Evolutionary conservation across 2,329 filamentous ascomycete genomes (phyloP).

Genomic region (Cladosporium velox): DNA sequence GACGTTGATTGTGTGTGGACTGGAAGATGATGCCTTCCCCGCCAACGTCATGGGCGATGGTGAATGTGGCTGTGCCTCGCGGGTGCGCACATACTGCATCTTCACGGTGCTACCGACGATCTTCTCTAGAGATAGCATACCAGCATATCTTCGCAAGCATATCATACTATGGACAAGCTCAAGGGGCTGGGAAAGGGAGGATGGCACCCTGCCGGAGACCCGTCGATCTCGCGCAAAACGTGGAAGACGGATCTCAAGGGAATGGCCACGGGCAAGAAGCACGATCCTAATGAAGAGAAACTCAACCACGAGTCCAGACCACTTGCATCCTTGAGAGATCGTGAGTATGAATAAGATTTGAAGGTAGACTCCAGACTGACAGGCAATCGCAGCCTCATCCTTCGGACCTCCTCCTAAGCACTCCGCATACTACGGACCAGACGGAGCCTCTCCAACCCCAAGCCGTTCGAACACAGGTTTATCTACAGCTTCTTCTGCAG

Average conservation of each 20-base stretch:
- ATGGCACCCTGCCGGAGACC: slow-evolving; percentile 49
- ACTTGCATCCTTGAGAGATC: slow-evolving; percentile 71
- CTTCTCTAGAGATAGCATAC: background rate
- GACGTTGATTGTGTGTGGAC: background rate
- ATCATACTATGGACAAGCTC: slow-evolving; percentile 33
- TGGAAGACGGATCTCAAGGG: slow-evolving; percentile 45
- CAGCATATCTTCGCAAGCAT: background rate
- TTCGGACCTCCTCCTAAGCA: slow-evolving; percentile 82
- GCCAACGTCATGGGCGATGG: slow-evolving; percentile 7
- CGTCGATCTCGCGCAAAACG: slow-evolving; percentile 58
- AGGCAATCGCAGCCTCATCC: slow-evolving; percentile 49
- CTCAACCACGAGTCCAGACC: slow-evolving; percentile 60
- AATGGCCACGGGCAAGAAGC: slow-evolving; percentile 51
- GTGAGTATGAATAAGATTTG: slow-evolving; percentile 21
- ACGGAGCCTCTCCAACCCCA: slow-evolving; percentile 12
- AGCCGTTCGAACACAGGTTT: slow-evolving; percentile 37
- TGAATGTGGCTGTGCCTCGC: slow-evolving; percentile 1
- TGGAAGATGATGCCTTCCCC: slow-evolving; percentile 3
- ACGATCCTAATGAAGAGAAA: slow-evolving; percentile 44
- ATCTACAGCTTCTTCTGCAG: background rate
- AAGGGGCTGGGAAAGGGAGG: slow-evolving; percentile 50
- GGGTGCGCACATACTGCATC: background rate
- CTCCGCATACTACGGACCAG: slow-evolving; percentile 49
- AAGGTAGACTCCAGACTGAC: slow-evolving; percentile 8
- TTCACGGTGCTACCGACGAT: slow-evolving; percentile 1